Evolutionary conservation across 116 monocot species (phyloP).

Genomic region (Trichopus zeylanicus): DNA sequence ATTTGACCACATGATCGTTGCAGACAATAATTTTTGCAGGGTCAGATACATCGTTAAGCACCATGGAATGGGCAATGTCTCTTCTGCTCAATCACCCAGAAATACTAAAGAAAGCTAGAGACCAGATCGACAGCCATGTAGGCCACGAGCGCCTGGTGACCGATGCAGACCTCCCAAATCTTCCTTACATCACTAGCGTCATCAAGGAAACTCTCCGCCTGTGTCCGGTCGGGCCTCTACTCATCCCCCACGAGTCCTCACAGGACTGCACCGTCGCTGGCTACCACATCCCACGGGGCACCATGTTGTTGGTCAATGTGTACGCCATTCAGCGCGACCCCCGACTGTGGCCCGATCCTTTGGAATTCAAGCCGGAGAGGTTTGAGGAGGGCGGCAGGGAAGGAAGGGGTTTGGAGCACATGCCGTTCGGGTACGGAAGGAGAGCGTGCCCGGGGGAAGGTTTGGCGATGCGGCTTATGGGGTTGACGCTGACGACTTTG

Average conservation of each 20-base stretch:
- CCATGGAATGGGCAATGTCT: constrained; percentile 25
- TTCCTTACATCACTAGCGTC: constrained; percentile 13
- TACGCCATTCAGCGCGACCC: constrained; percentile 31
- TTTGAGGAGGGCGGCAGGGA: neutral
- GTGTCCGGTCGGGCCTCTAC: constrained; percentile 12
- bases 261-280: constrained; percentile 12
- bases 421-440: constrained; percentile 34
- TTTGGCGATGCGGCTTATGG: constrained; percentile 24
- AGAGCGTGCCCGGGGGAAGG: constrained; percentile 41
- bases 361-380: constrained; percentile 26
- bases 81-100: constrained; percentile 19
- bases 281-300: constrained; percentile 13
- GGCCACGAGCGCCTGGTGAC: constrained; percentile 7
- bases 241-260: constrained; percentile 8
- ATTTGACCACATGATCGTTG: neutral
- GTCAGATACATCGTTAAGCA: constrained; percentile 8
- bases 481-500: constrained; percentile 19
- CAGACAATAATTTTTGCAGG: constrained; percentile 1
- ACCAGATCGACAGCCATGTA: constrained; percentile 16
- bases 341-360: constrained; percentile 8
- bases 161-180: constrained; percentile 19
- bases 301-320: constrained; percentile 15
- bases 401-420: neutral
- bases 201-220: constrained; percentile 29
- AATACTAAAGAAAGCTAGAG: neutral